These are phyloP conservation scores for Panaeolus cyanescens DNA, from an alignment of 768 basidiomycete genomes.

Conservation along the genomic window DNA sequence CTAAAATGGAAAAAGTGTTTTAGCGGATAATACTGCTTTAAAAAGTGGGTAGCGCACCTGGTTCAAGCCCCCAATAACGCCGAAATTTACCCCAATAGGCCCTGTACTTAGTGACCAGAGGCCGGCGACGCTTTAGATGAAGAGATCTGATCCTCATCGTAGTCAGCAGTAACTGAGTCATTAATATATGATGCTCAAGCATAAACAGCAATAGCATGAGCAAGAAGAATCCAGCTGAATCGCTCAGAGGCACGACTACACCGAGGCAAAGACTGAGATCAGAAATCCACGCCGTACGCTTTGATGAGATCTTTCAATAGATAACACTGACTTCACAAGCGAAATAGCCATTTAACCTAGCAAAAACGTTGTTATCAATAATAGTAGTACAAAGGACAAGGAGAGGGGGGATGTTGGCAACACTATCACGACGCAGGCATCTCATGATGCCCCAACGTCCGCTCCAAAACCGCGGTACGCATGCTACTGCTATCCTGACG, in stretches of 20 bases:
- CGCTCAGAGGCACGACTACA: too few relatives aligned
- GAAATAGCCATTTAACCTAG: neutral
- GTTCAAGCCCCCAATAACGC: too few relatives aligned
- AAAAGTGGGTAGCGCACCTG: too few relatives aligned
- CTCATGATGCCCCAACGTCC: constrained; percentile 17
- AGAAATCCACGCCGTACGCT: neutral
- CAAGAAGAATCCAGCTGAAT: neutral
- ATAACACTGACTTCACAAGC: neutral
- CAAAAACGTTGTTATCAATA: neutral
- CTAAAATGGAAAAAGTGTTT: neutral
- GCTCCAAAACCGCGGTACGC: constrained; percentile 22
- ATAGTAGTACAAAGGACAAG: neutral
- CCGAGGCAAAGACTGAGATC: neutral
- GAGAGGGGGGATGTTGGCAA: neutral
- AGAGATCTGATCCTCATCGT: too few relatives aligned
- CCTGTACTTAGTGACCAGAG: too few relatives aligned
- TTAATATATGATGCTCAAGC: too few relatives aligned
- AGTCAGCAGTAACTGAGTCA: too few relatives aligned
- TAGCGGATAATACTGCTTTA: too few relatives aligned
- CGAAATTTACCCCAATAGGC: too few relatives aligned
- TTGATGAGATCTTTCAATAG: neutral
- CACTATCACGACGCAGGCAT: neutral
- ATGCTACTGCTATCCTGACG: constrained; percentile 15
- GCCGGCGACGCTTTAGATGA: too few relatives aligned
- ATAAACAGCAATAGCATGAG: too few relatives aligned